Evolutionary conservation across 352 stramenopile species (phyloP), one percentile per base, ranked within the genome.

Genomic region (Phytophthora megakarya): DNA sequence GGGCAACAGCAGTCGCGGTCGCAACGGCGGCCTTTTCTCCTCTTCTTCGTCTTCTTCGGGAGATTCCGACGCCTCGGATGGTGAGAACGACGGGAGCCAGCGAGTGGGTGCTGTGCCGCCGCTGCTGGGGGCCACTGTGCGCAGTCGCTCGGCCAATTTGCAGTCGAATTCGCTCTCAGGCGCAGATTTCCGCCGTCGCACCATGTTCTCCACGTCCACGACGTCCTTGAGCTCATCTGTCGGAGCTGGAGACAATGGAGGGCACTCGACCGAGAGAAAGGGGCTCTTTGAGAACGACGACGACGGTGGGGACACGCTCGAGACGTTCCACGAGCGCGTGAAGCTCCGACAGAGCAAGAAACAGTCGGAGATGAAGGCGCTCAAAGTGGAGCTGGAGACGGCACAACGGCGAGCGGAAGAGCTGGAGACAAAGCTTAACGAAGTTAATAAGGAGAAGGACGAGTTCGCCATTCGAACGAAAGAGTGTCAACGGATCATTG

Each of bases 201-300:
- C 64, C 16, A 80, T 82, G 74, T 80, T 82, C 35, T 73, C 70
- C n/a, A 53, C 64, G 18, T 67, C 70, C 22, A 51, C 58, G 12
- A 76, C 57, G 39, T 65, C 55, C 12, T 47, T 75, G 9, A 52
- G 46, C 32, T 66, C 51, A 28, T 72, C 64, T 3, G 22, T 43
- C 13, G 12, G 35, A 42, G 19, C 35, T 3, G 49, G 23, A 3
- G 47, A 64, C 16, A 62, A 47, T 49, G 58, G 32, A 38, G 40
- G 67, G 60, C 35, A 77, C 35, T 28, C 53, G 3, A 50, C 42
- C 0, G 85, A 90, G 44, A 72, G 85, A 1, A 88, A 85, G 12
- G 86, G 86, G 1, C 65, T 94, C 9, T 94, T 94, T 56, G 86
- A 94, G 51, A 70, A 76, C 10, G 84, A 92, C 19, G 86, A 94